Percentiles rank a stretch among this genome's conserved stretches.
Evolutionary conservation across 2,329 filamentous ascomycete genomes (phyloP).

Genomic region (Macrophomina tecta): DNA sequence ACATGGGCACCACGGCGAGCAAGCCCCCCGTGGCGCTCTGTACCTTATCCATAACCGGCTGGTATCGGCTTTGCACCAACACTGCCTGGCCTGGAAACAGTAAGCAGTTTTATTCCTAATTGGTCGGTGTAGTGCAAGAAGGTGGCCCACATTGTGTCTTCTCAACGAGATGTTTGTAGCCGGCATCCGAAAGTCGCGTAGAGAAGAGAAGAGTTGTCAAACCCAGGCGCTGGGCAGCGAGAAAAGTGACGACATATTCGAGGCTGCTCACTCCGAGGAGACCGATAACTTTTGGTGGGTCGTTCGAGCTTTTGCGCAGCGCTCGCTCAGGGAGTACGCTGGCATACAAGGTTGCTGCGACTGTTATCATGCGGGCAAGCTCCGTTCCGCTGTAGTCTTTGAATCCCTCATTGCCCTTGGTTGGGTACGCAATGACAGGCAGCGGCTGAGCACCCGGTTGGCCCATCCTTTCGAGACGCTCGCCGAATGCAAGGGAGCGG

Average conservation of each 20-base stretch:
- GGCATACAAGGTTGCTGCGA: not conserved
- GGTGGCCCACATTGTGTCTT: not conserved
- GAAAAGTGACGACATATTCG: not conserved
- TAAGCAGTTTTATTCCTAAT: too few species aligned
- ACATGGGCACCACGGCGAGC: not conserved
- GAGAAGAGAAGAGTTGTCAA: not conserved
- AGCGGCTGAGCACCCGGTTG: not conserved
- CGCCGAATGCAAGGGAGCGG: too few species aligned
- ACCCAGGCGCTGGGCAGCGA: not conserved
- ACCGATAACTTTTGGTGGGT: not conserved
- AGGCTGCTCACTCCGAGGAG: not conserved
- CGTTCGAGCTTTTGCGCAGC: not conserved
- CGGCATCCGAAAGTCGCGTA: not conserved
- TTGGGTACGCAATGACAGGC: not conserved
- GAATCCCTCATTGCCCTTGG: not conserved
- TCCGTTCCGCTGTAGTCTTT: not conserved
- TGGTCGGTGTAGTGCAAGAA: too few species aligned
- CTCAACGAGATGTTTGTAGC: not conserved
- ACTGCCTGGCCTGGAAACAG: not conserved
- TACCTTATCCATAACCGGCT: not conserved
- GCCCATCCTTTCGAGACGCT: not conserved
- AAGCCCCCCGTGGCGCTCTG: not conserved
- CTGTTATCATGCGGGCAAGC: not conserved
- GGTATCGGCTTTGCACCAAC: not conserved
- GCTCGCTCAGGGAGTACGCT: not conserved